A percentile compares a stretch with the other conserved stretches of the same genome.
Conservation (phyloP, 2,329 filamentous ascomycete species). For the Dactylellina drechsleri region DNA sequence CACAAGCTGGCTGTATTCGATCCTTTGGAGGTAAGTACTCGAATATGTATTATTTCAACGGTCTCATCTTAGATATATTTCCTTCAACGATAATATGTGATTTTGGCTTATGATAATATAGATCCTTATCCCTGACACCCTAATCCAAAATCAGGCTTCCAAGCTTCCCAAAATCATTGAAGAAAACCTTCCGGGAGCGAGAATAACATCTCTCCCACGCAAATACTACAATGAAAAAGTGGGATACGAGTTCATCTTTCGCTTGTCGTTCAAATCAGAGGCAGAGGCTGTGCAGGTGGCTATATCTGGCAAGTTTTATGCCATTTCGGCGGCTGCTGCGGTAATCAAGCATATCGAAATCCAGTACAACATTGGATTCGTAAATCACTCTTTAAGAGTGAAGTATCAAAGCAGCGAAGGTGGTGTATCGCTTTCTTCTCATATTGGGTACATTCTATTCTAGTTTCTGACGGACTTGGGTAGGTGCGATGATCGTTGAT, state of each 20-base stretch:
- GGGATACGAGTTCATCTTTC: constrained; percentile 80
- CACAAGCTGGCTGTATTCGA: constrained; percentile 85
- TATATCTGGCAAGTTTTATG: constrained; percentile 57
- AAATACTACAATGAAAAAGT: constrained; percentile 83
- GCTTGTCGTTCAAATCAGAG: constrained; percentile 82
- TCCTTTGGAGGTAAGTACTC: constrained; percentile 68
- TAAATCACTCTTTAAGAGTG: constrained; percentile 82
- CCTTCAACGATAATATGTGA: too few species aligned
- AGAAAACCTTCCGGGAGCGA: constrained; percentile 73
- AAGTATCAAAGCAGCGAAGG: constrained; percentile 71
- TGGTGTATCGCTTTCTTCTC: constrained; percentile 13
- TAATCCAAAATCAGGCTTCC: constrained; percentile 19
- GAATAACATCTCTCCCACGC: constrained; percentile 74
- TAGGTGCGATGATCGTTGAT: constrained; percentile 96
- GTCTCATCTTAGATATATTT: too few species aligned
- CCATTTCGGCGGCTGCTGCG: constrained; percentile 57
- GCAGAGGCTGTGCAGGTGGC: constrained; percentile 72
- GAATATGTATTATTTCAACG: background rate
- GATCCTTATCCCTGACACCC: constrained; percentile 75
- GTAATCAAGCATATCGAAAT: constrained; percentile 79
- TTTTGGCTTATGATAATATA: constrained; percentile 58
- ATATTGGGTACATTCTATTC: too few species aligned
- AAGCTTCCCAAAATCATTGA: constrained; percentile 70
- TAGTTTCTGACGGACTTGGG: too few species aligned
- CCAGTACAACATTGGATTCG: constrained; percentile 74